Percentiles rank a stretch among this genome's conserved stretches.
These are phyloP conservation scores for Cucumis cinereus DNA, from an alignment of 306 rosid species.

Conservation along the genomic window DNA sequence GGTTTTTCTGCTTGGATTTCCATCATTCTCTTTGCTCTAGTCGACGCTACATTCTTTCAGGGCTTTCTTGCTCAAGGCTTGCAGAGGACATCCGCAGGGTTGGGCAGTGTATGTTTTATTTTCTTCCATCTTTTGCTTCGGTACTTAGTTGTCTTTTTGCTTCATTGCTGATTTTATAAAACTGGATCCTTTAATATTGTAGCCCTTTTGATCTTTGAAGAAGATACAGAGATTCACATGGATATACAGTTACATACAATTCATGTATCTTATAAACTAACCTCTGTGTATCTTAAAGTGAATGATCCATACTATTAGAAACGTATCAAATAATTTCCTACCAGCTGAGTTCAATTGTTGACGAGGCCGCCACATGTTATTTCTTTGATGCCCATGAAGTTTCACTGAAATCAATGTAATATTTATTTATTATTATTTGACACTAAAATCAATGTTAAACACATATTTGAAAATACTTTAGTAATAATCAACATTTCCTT, in stretches of 20 bases:
- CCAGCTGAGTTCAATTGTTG: not conserved
- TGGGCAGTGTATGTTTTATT: constrained; percentile 68
- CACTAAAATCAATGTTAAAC: not conserved
- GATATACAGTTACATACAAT: not conserved
- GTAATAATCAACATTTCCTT: not conserved
- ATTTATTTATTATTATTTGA: no score
- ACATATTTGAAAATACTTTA: not conserved
- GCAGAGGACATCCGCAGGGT: constrained; percentile 82
- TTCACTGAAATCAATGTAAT: not conserved
- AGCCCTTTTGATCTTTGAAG: not conserved
- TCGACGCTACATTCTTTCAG: constrained; percentile 87
- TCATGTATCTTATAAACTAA: not conserved
- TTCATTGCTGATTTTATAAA: not conserved
- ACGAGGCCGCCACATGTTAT: not conserved
- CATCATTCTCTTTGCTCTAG: constrained; percentile 55
- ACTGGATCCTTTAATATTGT: not conserved
- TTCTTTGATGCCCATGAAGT: not conserved
- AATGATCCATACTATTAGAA: not conserved
- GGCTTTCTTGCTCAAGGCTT: constrained; percentile 92
- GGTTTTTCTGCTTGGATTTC: constrained; percentile 79
- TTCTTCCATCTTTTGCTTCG: not conserved
- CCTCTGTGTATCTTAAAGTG: not conserved
- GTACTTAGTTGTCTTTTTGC: not conserved
- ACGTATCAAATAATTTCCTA: not conserved
- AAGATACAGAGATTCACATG: not conserved